phyloP scores from a whole-genome alignment of 2,329 filamentous ascomycete genomes.

The Xylaria sp. region DNA sequence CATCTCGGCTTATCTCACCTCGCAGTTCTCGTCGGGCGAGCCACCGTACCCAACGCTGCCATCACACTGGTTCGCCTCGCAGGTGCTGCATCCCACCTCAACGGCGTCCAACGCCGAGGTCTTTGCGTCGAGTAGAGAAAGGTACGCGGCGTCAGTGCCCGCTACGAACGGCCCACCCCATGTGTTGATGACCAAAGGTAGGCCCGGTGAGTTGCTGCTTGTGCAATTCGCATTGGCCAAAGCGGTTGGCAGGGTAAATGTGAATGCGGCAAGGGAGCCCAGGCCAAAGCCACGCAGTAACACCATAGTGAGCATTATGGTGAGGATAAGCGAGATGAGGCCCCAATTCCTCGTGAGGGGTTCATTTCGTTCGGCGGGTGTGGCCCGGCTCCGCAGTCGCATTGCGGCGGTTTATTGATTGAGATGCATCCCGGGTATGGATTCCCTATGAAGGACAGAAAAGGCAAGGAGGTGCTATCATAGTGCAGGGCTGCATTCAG shows the following conservation, averaged over 20 bases:
- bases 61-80: constrained; percentile 64
- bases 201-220: constrained; percentile 48
- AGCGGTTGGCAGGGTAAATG: constrained; percentile 30
- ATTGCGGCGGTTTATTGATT: constrained; percentile 31
- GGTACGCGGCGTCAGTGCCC: constrained; percentile 62
- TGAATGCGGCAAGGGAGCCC: constrained; percentile 25
- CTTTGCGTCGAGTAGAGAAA: constrained; percentile 47
- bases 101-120: constrained; percentile 61
- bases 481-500: constrained; percentile 4
- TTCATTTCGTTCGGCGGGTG: constrained; percentile 7
- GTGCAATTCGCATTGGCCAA: constrained; percentile 17
- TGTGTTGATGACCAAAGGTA: constrained; percentile 64
- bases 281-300: constrained; percentile 31
- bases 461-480: not conserved
- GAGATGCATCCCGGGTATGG: constrained; percentile 5
- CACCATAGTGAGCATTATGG: constrained; percentile 34
- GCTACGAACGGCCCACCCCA: constrained; percentile 63
- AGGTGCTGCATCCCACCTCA: constrained; percentile 61
- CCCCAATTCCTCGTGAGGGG: constrained; percentile 29
- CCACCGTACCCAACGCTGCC: constrained; percentile 65
- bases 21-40: constrained; percentile 65
- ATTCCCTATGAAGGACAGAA: not conserved
- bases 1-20: constrained; percentile 44
- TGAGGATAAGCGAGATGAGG: constrained; percentile 28
- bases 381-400: constrained; percentile 27